These are phyloP conservation scores for Cyclostephanos tholiformis DNA, from an alignment of 108 stramenopile genomes.

Conservation along the genomic window DNA sequence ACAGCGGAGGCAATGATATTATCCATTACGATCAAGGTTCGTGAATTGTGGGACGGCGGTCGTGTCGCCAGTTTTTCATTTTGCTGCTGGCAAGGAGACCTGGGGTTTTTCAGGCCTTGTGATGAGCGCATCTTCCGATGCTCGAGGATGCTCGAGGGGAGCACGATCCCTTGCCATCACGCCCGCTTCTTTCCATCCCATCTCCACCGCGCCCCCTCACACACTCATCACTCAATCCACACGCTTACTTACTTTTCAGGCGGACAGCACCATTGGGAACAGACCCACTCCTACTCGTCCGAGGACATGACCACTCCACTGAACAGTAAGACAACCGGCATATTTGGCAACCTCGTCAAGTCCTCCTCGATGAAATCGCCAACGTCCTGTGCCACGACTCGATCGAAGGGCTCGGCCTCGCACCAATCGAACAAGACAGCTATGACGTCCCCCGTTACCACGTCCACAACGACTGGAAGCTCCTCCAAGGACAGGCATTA, in stretches of 20 bases:
- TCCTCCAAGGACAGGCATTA: not conserved
- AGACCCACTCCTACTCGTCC: constrained; percentile 3
- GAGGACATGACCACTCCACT: not conserved
- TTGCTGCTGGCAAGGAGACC: too few relatives aligned
- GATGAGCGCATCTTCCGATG: too few relatives aligned
- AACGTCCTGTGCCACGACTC: not conserved
- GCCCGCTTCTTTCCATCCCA: too few relatives aligned
- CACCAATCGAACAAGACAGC: constrained; percentile 5
- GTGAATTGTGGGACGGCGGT: too few relatives aligned
- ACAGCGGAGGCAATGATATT: too few relatives aligned
- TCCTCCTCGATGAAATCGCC: not conserved
- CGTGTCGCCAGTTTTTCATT: too few relatives aligned
- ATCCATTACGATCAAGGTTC: too few relatives aligned
- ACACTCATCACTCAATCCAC: not conserved
- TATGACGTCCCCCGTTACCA: not conserved
- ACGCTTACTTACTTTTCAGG: not conserved
- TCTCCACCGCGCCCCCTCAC: too few relatives aligned
- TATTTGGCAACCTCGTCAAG: constrained; percentile 5
- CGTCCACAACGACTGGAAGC: not conserved
- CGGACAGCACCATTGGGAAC: not conserved
- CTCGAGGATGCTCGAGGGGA: too few relatives aligned
- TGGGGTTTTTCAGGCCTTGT: too few relatives aligned
- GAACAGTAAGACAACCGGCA: not conserved
- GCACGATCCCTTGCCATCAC: not conserved
- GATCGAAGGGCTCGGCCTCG: not conserved